These are phyloP conservation scores for Salicornia ramosissima DNA, from an alignment of 148 eudicot genomes.

Conservation along the genomic window DNA sequence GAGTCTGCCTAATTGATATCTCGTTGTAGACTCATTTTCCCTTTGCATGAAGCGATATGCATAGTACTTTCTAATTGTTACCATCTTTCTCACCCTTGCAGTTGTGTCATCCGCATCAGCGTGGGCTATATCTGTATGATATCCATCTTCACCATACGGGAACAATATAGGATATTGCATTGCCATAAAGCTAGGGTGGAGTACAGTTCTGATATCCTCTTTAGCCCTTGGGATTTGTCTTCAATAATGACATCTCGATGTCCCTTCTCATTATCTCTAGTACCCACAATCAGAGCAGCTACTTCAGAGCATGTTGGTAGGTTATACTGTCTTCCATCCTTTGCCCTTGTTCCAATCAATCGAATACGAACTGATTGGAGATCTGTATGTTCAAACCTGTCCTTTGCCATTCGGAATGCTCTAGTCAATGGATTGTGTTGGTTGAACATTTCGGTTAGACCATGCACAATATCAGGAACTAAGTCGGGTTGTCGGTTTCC, in stretches of 20 bases:
- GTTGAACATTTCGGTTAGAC: conserved; percentile 3
- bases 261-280: not conserved
- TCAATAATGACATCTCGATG: conserved; percentile 21
- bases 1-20: not conserved
- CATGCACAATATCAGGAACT: not conserved
- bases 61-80: conserved; percentile 18
- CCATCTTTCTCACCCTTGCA: not conserved
- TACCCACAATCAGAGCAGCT: conserved; percentile 15
- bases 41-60: conserved; percentile 3
- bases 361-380: not conserved
- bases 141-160: conserved; percentile 23
- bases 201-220: conserved; percentile 18
- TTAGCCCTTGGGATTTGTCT: not conserved
- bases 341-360: conserved; percentile 1
- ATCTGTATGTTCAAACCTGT: not conserved
- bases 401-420: conserved; percentile 17
- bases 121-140: not conserved
- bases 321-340: conserved; percentile 20
- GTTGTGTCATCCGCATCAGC: not conserved
- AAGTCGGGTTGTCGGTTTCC: not conserved
- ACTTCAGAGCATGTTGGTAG: conserved; percentile 8
- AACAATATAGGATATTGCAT: conserved; percentile 25
- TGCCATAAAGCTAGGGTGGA: conserved; percentile 19
- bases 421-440: conserved; percentile 9
- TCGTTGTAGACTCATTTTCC: not conserved